Conservation (phyloP, 2,329 filamentous ascomycete genomes). For the Exophiala aquamarina region DNA sequence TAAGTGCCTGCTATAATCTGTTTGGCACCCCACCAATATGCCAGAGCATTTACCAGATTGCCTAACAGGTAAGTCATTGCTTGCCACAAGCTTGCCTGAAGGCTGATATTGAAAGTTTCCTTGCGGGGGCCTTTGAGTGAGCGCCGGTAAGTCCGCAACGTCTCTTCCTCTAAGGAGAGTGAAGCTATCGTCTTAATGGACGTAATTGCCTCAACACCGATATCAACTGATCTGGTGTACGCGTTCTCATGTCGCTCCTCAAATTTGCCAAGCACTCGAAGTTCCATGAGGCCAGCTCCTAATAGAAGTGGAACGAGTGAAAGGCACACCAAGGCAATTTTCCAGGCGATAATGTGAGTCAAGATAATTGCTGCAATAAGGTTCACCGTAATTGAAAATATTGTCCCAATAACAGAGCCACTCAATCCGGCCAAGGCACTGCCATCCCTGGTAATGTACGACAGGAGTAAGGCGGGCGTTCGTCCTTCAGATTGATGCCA, state of each 20-base stretch:
- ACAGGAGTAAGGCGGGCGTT: constrained; percentile 62
- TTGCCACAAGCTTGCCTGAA: constrained; percentile 47
- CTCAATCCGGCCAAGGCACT: constrained; percentile 66
- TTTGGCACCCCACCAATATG: constrained; percentile 78
- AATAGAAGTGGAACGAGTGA: constrained; percentile 68
- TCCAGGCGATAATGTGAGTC: constrained; percentile 72
- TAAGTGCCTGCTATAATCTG: constrained; percentile 67
- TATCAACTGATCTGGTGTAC: constrained; percentile 51
- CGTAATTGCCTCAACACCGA: constrained; percentile 53
- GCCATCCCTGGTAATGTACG: constrained; percentile 68
- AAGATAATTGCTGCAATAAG: constrained; percentile 67
- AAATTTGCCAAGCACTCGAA: constrained; percentile 54
- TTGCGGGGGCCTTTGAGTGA: constrained; percentile 48
- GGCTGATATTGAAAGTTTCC: constrained; percentile 48
- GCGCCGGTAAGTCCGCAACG: constrained; percentile 45
- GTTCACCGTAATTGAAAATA: constrained; percentile 55
- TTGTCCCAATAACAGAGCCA: constrained; percentile 20
- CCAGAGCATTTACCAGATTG: constrained; percentile 70
- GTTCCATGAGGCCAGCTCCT: constrained; percentile 63
- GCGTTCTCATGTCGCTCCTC: constrained; percentile 56
- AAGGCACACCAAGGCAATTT: constrained; percentile 71
- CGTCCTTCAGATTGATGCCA: constrained; percentile 69
- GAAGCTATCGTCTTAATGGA: constrained; percentile 54
- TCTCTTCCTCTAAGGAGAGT: constrained; percentile 52
- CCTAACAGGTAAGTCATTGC: constrained; percentile 48